phyloP scores from a whole-genome alignment of 2,329 filamentous ascomycete species.

The Fusarium nematophilum region DNA sequence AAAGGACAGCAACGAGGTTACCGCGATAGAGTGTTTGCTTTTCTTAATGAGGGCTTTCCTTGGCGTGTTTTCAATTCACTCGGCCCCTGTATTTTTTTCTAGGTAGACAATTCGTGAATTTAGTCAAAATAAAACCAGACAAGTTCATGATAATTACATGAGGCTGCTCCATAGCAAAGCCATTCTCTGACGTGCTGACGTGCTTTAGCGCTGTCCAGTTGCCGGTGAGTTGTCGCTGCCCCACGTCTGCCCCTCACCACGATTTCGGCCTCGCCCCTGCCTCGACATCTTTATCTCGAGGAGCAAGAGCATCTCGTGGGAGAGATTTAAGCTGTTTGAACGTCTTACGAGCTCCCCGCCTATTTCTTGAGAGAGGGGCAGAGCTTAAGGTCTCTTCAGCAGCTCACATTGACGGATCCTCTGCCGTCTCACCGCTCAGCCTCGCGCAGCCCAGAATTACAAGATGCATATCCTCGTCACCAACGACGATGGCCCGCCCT shows the following conservation, averaged over 20 bases:
- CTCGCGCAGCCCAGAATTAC: not conserved
- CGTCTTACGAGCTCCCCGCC: no score
- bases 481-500: constrained; percentile 87
- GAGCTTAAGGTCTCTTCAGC: not conserved
- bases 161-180: constrained; percentile 21
- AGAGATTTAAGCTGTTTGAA: no score
- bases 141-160: constrained; percentile 36
- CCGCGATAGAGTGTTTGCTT: not conserved
- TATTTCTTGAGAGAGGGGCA: not conserved
- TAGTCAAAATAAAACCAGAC: constrained; percentile 33
- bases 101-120: constrained; percentile 35
- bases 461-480: constrained; percentile 74
- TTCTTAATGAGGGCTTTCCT: constrained; percentile 23
- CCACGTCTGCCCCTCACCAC: constrained; percentile 40
- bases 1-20: constrained; percentile 26
- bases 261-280: constrained; percentile 15
- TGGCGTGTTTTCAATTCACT: constrained; percentile 32
- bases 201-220: constrained; percentile 33
- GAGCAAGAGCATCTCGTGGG: no score
- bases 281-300: constrained; percentile 2
- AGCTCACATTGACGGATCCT: not conserved
- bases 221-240: constrained; percentile 30
- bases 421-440: not conserved
- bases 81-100: constrained; percentile 23
- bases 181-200: constrained; percentile 39